Base-by-base conservation (phyloP, 495 filamentous ascomycete genomes). In the Neurospora sp. region DNA sequence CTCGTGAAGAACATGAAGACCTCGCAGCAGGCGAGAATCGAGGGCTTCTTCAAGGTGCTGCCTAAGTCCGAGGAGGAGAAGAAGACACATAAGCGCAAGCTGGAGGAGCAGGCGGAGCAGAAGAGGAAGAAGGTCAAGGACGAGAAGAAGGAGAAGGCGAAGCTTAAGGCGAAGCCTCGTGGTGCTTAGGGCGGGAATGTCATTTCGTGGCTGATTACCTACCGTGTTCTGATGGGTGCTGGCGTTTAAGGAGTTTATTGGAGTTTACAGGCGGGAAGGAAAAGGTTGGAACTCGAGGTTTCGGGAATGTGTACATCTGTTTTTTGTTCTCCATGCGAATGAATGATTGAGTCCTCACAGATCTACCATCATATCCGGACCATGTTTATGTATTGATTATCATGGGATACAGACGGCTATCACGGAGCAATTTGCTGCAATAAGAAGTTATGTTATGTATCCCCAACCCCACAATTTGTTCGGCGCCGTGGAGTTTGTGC, bases 21-120 rank as follows among this genome's bases (percentile, higher is more conserved):
- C 37, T 89, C 89, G 16, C 96, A 98, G 80, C 96, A 99, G 80
- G 89, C 91, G 4, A 89, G 96, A 38, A 82, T 99, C n/a, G 94
- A 97, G 78, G 95, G 97, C 16, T 99, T 99, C 84, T 99, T 99
- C 87, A 97, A 97, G 82, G 90, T 93, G 14, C 81, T 97, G n/a
- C 91, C 92, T 65, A 94, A 92, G 83, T 93, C 94, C 3, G 91
- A 93, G 14, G 90, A 90, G 71, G 90, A 98, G 83, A 90, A 94
- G 76, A 89, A 89, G 70, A 88, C 74, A 53, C 83, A 97, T 77
- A 98, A 99, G 88, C 87, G 96, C 78, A 99, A 98, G 85, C 89
- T 94, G 40, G 95, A 97, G 68, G 90, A 92, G 83, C 96, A 97
- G 83, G 82, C 91, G 39, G 92, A 91, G 74, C 91, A 92, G 76